phyloP scores from a whole-genome alignment of 805 yeast species.

The Isabelozyma gotoi region DNA sequence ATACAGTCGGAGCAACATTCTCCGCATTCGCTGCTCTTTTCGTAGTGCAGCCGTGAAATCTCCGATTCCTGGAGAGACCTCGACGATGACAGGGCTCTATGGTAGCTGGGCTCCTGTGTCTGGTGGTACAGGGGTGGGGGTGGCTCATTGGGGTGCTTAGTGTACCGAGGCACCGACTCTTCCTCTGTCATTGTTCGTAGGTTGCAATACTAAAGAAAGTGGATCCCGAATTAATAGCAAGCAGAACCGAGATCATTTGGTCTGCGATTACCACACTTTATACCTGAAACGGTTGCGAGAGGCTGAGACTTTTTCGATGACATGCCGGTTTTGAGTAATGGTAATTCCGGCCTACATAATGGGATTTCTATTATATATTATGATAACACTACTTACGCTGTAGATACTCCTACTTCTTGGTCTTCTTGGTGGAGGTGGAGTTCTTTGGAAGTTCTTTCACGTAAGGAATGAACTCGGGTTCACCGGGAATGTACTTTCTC shows the following conservation, averaged over 20 bases:
- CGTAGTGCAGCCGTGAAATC: slow-evolving; percentile 7
- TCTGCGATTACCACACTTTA: too few relatives aligned
- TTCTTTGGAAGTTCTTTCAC: slow-evolving; percentile 91
- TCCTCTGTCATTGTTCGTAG: background rate
- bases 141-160: background rate
- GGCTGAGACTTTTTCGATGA: too few relatives aligned
- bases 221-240: too few relatives aligned
- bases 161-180: background rate
- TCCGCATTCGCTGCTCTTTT: slow-evolving; percentile 10
- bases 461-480: slow-evolving; percentile 94
- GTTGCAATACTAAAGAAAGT: background rate
- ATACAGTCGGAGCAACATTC: slow-evolving; percentile 13
- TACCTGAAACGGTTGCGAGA: too few relatives aligned
- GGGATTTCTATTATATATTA: background rate
- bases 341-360: background rate
- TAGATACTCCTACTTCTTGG: slow-evolving; percentile 19
- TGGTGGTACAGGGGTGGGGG: slow-evolving; percentile 9
- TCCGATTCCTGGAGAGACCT: slow-evolving; percentile 13
- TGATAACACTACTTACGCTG: background rate
- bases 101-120: background rate
- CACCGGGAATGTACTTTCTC: slow-evolving; percentile 96
- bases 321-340: too few relatives aligned
- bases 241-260: too few relatives aligned
- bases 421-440: slow-evolving; percentile 75
- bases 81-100: slow-evolving; percentile 5